phyloP scores from a whole-genome alignment of 768 basidiomycete genomes.

The Cantharellus anzutake region DNA sequence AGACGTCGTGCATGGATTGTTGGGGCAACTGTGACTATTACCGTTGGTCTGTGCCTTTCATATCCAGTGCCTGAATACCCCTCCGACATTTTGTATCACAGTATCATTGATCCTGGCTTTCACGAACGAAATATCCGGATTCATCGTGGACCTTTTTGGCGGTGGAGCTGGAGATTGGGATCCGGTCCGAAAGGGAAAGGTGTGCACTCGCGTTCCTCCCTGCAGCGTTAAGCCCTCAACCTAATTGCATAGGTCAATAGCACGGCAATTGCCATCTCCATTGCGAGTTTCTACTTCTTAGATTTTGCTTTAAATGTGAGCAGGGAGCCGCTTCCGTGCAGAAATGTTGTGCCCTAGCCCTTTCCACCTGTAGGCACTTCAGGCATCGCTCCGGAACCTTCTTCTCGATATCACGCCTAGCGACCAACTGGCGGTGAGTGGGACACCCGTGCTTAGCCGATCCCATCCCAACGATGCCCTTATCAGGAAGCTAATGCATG shows the following conservation, averaged over 20 bases:
- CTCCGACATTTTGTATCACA: background rate
- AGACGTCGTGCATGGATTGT: constrained; percentile 84
- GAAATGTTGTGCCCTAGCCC: constrained; percentile 9
- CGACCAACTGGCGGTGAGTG: constrained; percentile 52
- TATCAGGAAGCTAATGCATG: constrained; percentile 64
- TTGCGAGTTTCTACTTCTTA: constrained; percentile 78
- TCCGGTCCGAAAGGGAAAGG: constrained; percentile 43
- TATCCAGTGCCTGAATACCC: background rate
- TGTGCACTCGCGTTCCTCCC: constrained; percentile 16
- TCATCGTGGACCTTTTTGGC: constrained; percentile 60
- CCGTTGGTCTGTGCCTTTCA: constrained; percentile 53
- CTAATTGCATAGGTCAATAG: constrained; percentile 30
- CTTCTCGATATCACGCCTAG: constrained; percentile 80
- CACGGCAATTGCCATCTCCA: constrained; percentile 67
- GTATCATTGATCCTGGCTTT: constrained; percentile 48
- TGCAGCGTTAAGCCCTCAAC: background rate
- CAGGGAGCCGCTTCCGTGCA: constrained; percentile 26
- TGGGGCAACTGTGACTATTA: constrained; percentile 44
- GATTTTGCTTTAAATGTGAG: constrained; percentile 87
- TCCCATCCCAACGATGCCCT: background rate
- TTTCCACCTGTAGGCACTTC: constrained; percentile 8
- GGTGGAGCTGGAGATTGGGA: constrained; percentile 78
- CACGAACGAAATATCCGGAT: constrained; percentile 48
- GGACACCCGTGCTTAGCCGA: background rate
- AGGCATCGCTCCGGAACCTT: constrained; percentile 86